A percentile compares a stretch with the other conserved stretches of the same genome.
Evolutionary conservation across 1,139 yeast genomes (phyloP).

Genomic region (Zygosaccharomyces pseudobailii): DNA sequence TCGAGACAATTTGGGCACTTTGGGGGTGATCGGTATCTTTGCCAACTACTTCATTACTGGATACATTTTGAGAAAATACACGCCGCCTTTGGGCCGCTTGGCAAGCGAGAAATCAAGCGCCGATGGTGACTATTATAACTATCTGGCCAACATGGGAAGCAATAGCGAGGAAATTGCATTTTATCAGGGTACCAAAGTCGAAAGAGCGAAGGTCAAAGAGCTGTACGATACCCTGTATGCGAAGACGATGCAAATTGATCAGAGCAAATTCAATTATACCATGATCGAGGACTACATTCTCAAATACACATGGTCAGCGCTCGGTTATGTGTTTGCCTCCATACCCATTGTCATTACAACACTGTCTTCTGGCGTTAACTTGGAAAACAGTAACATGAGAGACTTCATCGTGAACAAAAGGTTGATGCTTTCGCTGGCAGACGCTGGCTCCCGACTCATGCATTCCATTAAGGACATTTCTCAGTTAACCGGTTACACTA

Average conservation of each 20-base stretch:
- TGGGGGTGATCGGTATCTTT: constrained; percentile 79
- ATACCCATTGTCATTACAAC: constrained; percentile 66
- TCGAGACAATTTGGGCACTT: constrained; percentile 77
- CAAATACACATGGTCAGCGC: constrained; percentile 91
- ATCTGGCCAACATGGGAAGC: constrained; percentile 77
- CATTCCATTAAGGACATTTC: constrained; percentile 92
- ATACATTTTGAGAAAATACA: constrained; percentile 59
- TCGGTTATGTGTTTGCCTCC: constrained; percentile 87
- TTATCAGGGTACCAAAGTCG: constrained; percentile 85
- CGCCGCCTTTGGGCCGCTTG: constrained; percentile 84
- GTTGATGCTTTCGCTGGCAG: constrained; percentile 84
- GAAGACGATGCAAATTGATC: constrained; percentile 42
- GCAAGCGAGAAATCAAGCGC: constrained; percentile 69
- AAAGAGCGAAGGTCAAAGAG: constrained; percentile 58
- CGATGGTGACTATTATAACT: constrained; percentile 87
- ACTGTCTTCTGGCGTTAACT: constrained; percentile 35
- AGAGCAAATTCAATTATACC: constrained; percentile 54
- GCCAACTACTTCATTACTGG: constrained; percentile 81
- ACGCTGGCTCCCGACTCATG: constrained; percentile 96
- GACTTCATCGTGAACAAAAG: constrained; percentile 88
- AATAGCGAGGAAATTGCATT: constrained; percentile 94
- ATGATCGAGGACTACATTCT: constrained; percentile 80
- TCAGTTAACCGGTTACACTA: constrained; percentile 88
- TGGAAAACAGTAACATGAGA: constrained; percentile 61
- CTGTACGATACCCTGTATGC: constrained; percentile 58